Percentiles rank a stretch among this genome's conserved stretches.
Conservation (phyloP, 2,329 filamentous ascomycete genomes). For the Colletotrichum sp. region DNA sequence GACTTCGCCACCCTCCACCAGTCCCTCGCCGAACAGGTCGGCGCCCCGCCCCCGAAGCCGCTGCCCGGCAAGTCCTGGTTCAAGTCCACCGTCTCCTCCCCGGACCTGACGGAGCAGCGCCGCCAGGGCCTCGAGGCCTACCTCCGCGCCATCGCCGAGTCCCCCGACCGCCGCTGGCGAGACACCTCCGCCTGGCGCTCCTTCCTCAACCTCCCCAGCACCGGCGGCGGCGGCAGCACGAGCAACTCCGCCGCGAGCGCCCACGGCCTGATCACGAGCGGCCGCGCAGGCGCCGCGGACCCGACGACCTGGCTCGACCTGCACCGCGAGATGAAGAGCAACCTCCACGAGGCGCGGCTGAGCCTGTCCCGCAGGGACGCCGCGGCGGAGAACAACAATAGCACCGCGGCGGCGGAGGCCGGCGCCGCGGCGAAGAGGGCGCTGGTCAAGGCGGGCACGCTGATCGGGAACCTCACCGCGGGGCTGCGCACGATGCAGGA, state of each 20-base stretch:
- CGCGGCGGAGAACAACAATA: constrained; percentile 42
- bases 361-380: constrained; percentile 72
- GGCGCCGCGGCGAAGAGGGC: constrained; percentile 77
- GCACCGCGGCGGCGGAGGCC: constrained; percentile 60
- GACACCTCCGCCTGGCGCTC: constrained; percentile 74
- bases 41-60: constrained; percentile 67
- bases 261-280: constrained; percentile 41
- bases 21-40: constrained; percentile 63
- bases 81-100: constrained; percentile 71
- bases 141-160: constrained; percentile 72
- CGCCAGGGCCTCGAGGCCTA: constrained; percentile 73
- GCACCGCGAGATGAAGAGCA: constrained; percentile 74
- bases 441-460: constrained; percentile 69
- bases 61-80: constrained; percentile 81
- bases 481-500: constrained; percentile 66
- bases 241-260: constrained; percentile 54
- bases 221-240: constrained; percentile 38
- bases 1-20: constrained; percentile 75
- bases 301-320: constrained; percentile 78
- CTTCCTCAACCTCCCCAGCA: constrained; percentile 73
- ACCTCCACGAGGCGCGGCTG: constrained; percentile 70
- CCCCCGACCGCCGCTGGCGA: constrained; percentile 78
- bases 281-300: constrained; percentile 43
- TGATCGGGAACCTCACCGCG: constrained; percentile 69
- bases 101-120: constrained; percentile 74